Base-by-base conservation (phyloP, 192 early-diverging fungal genomes). In the Linnemannia elongata region DNA sequence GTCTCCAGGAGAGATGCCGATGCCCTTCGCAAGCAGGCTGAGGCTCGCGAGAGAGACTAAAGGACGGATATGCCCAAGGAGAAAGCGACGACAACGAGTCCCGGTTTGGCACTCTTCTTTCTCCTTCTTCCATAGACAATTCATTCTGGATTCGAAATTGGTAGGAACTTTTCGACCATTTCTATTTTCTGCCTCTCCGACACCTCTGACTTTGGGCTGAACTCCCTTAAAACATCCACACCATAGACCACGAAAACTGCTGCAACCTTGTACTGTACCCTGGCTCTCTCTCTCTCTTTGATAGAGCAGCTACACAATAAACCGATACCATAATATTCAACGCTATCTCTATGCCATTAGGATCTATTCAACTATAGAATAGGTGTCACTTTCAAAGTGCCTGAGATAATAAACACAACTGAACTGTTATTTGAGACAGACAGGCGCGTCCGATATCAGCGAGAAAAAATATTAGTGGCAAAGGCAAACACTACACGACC, bases 11-110 rank as follows among this genome's bases (percentile, higher is more conserved):
- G 33, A 35, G 75, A 87, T 20, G 85, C 85, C 17, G 85, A 87
- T 71, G 85, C 85, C 33, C 75, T 57, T 7, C 74, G 85, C 36
- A 87, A 87, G 72, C 47, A 60, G 47, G 66, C 80, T n/a, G 85
- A 87, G 72, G 76, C 85, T 63, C 85, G 85, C 2, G 60, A 72
- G 35, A 33, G 44, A 22, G 69, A 72, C 42, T 79, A 52, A 55
- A 41, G 27, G 22, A 30, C 47, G 47, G 10, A 18, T 36, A 41
- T 3, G 7, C 2, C 27, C 20, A 6, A 17, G 42, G 13, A 20
- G 17, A 33, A n/a, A 74, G 20, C 9, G 17, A 6, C 49, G 49
- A 7, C 17, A n/a, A 27, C 17, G 44, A 45, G 24, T 13, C 30
- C 13, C 44, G 12, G 13, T 45, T 52, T 18, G 49, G 20, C 5